phyloP scores from a whole-genome alignment of 306 rosid species.

The Gleditsia sinensis region DNA sequence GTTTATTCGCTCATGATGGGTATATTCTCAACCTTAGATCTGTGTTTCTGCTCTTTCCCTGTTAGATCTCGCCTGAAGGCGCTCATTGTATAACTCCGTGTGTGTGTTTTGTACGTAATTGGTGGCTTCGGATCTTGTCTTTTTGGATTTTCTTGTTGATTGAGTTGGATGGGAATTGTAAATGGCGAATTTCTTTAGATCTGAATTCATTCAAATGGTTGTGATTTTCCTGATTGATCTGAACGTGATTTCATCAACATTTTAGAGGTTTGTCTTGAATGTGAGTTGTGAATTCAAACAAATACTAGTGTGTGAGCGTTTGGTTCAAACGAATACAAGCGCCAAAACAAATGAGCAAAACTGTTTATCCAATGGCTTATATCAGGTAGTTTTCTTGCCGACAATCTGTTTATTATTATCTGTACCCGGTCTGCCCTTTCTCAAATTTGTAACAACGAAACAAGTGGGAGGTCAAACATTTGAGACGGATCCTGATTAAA shows the following conservation, averaged over 20 bases:
- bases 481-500: neutral
- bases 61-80: constrained; percentile 43
- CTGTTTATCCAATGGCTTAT: neutral
- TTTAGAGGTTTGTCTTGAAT: neutral
- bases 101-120: neutral
- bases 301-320: neutral
- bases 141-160: neutral
- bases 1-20: constrained; percentile 99
- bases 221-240: constrained; percentile 2
- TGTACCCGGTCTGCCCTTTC: neutral
- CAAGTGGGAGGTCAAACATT: neutral
- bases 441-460: neutral
- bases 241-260: constrained; percentile 4
- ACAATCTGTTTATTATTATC: neutral
- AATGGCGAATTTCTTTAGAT: neutral
- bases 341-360: neutral
- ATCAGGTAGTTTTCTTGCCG: neutral
- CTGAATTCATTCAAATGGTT: neutral
- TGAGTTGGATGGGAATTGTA: neutral
- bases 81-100: neutral
- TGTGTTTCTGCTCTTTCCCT: constrained; percentile 21
- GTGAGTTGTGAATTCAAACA: neutral
- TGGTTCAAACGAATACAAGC: neutral
- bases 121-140: constrained; percentile 27
- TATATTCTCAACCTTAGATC: constrained; percentile 43